Conservation (phyloP, 805 yeast species). For the Sungouiozyma ichnusensis region DNA sequence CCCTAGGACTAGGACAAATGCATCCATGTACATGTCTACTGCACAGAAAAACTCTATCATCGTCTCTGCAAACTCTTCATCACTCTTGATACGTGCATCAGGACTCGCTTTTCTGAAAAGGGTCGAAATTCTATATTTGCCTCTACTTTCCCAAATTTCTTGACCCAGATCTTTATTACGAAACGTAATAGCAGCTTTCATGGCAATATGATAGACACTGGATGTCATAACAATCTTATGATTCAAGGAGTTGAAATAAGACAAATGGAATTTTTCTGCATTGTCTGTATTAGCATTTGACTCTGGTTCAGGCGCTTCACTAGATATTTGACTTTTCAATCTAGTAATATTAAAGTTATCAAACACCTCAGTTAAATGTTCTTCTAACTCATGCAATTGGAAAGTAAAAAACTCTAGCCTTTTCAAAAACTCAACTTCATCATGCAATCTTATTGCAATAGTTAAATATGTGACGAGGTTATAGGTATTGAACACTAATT, state of each 20-base stretch:
- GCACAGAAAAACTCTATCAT: conserved; percentile 54
- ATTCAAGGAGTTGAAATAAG: conserved; percentile 15
- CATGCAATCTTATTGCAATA: conserved; percentile 20
- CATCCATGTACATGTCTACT: conserved; percentile 53
- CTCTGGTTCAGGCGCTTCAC: neutral
- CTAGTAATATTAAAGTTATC: conserved; percentile 2
- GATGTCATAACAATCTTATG: conserved; percentile 34
- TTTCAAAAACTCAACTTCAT: conserved; percentile 16
- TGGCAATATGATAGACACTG: conserved; percentile 46
- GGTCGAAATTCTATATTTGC: conserved; percentile 48
- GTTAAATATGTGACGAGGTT: conserved; percentile 19
- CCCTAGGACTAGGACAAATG: conserved; percentile 53
- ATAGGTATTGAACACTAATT: conserved; percentile 12
- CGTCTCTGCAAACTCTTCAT: conserved; percentile 47
- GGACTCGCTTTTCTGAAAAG: conserved; percentile 47
- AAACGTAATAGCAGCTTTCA: conserved; percentile 54
- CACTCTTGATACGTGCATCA: conserved; percentile 21
- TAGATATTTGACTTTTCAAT: conserved; percentile 2
- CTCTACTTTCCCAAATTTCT: conserved; percentile 69
- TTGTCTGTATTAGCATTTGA: neutral
- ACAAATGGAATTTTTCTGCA: neutral
- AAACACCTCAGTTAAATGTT: neutral
- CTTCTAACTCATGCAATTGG: conserved; percentile 17
- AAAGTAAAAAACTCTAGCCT: conserved; percentile 21
- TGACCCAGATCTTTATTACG: conserved; percentile 50